Conservation (phyloP, 1,139 yeast species). For the Geotrichum histeridarum region DNA sequence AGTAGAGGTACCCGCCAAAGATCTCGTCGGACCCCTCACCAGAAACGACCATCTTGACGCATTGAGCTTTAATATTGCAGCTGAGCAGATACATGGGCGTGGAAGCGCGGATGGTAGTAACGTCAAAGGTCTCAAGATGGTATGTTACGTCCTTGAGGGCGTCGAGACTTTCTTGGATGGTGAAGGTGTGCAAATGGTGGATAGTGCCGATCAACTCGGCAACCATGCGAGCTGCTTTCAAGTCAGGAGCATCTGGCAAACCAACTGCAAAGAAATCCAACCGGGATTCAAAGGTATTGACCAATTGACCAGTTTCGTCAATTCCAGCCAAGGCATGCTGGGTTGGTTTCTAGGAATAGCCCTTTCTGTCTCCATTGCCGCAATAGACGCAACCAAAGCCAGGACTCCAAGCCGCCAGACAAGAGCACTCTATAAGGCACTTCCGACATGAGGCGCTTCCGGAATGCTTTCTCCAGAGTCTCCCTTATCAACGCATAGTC, state of each 20-base stretch:
- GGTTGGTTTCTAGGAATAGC: slow-evolving; percentile 52
- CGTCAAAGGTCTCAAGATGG: slow-evolving; percentile 96
- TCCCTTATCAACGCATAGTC: slow-evolving; percentile 71
- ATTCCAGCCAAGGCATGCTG: slow-evolving; percentile 75
- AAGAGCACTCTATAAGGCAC: slow-evolving; percentile 96
- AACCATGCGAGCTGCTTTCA: slow-evolving; percentile 91
- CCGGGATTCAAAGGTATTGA: slow-evolving; percentile 72
- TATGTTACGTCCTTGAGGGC: slow-evolving; percentile 90
- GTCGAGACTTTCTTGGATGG: slow-evolving; percentile 92
- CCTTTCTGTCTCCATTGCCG: slow-evolving; percentile 87
- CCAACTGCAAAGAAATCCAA: slow-evolving; percentile 96
- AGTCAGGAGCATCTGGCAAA: slow-evolving; percentile 94
- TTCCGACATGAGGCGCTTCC: slow-evolving; percentile 98
- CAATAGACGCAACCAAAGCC: slow-evolving; percentile 91
- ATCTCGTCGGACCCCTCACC: slow-evolving; percentile 99
- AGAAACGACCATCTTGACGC: slow-evolving; percentile 96
- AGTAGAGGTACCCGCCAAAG: slow-evolving; percentile 96
- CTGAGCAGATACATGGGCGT: slow-evolving; percentile 97
- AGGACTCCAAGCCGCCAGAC: slow-evolving; percentile 97
- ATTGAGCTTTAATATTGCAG: slow-evolving; percentile 97
- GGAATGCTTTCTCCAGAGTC: slow-evolving; percentile 84
- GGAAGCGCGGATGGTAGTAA: slow-evolving; percentile 96
- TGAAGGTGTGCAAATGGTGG: slow-evolving; percentile 96
- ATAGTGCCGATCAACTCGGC: slow-evolving; percentile 88
- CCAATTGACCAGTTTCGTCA: slow-evolving; percentile 76